phyloP scores from a whole-genome alignment of 257 asterid species.

The Ocimum tenuiflorum region DNA sequence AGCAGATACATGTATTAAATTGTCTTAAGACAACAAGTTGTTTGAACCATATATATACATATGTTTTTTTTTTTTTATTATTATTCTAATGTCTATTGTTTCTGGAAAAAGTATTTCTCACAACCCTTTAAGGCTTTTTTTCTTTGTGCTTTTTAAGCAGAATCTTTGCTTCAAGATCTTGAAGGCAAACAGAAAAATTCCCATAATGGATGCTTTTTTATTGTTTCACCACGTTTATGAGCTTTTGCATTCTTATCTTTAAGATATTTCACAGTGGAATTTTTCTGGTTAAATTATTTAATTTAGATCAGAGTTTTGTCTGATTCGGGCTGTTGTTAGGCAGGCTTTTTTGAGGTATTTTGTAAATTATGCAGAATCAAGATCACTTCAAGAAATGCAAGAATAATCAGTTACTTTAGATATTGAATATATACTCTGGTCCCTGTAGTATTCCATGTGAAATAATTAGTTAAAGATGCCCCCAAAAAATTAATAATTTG shows the following conservation, averaged over 20 bases:
- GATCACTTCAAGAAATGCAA: neutral
- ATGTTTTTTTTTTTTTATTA: no score
- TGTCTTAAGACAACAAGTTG: no score
- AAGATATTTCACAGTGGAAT: neutral
- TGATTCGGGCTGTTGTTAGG: conserved; percentile 10
- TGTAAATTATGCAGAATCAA: no score
- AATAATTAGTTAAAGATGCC: conserved; percentile 38
- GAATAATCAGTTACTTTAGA: conserved; percentile 26
- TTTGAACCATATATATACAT: no score
- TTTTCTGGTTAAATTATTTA: conserved; percentile 5
- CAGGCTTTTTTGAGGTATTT: no score
- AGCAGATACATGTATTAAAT: no score
- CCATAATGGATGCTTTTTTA: neutral
- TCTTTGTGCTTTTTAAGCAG: neutral
- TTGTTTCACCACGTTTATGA: conserved; percentile 23
- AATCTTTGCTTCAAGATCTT: no score
- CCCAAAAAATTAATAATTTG: conserved; percentile 18
- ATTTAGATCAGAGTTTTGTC: neutral
- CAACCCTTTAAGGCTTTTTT: neutral
- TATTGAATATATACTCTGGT: conserved; percentile 41
- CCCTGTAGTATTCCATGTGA: conserved; percentile 16
- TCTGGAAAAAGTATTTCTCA: neutral
- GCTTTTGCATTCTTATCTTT: neutral
- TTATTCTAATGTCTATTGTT: neutral
- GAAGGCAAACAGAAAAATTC: conserved; percentile 31